Percentiles rank a stretch among this genome's conserved stretches.
Evolutionary conservation across 495 filamentous ascomycete genomes (phyloP).

Genomic region (Neurospora sp.): DNA sequence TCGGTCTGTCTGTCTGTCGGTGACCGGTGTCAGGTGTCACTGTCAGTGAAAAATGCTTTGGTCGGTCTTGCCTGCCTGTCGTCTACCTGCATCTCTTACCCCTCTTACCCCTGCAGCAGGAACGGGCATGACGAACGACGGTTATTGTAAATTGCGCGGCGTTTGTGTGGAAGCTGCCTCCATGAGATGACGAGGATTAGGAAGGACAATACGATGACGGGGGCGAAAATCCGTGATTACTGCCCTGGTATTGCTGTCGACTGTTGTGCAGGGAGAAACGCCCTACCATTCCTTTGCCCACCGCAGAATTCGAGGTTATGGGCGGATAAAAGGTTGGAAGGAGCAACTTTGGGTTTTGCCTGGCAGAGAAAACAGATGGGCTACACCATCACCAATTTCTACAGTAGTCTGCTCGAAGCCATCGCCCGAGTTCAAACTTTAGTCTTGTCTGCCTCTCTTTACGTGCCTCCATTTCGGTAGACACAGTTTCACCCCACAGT

Average conservation of each 20-base stretch:
- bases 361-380: neutral
- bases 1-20: neutral
- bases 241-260: neutral
- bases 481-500: neutral
- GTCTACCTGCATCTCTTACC: neutral
- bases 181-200: too few species aligned
- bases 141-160: neutral
- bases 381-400: neutral
- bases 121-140: neutral
- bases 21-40: neutral
- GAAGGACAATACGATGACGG: too few species aligned
- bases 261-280: neutral
- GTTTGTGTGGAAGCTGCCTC: neutral
- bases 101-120: neutral
- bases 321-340: neutral
- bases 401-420: neutral
- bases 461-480: neutral
- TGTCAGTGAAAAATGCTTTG: neutral
- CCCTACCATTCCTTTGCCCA: neutral
- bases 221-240: neutral
- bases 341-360: neutral
- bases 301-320: neutral
- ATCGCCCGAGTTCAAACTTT: neutral
- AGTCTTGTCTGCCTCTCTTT: neutral
- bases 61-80: neutral